These are phyloP conservation scores for Amanita subjunquillea DNA, from an alignment of 768 basidiomycete species.

Conservation along the genomic window DNA sequence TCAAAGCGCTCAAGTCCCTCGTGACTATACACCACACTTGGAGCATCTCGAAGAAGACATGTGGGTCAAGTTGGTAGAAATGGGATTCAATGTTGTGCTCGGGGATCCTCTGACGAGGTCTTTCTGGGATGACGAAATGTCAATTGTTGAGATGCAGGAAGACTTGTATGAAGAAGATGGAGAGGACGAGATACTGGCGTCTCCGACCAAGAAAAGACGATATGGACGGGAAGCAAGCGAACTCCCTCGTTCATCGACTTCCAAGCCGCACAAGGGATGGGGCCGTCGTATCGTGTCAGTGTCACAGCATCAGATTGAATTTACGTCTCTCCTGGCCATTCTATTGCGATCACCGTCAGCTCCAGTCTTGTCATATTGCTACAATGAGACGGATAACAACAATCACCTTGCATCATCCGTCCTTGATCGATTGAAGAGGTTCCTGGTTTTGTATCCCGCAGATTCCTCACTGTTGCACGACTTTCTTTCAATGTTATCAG, in stretches of 20 bases:
- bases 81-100: conserved; percentile 72
- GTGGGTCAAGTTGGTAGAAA: conserved; percentile 63
- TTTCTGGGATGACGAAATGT: conserved; percentile 21
- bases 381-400: conserved; percentile 2
- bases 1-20: conserved; percentile 64
- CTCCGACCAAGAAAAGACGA: conserved; percentile 28
- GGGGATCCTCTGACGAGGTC: conserved; percentile 36
- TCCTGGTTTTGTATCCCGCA: conserved; percentile 53
- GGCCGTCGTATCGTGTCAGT: conserved; percentile 18
- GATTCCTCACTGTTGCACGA: conserved; percentile 78
- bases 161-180: conserved; percentile 26
- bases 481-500: conserved; percentile 58
- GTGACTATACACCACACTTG: conserved; percentile 64
- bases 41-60: conserved; percentile 53
- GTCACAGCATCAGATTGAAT: conserved; percentile 60
- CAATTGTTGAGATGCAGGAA: conserved; percentile 19
- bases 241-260: conserved; percentile 12
- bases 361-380: conserved; percentile 36
- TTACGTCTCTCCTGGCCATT: conserved; percentile 50
- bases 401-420: conserved; percentile 38
- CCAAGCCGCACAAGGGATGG: conserved; percentile 11
- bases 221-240: conserved; percentile 13
- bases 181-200: conserved; percentile 16
- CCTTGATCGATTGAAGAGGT: conserved; percentile 37
- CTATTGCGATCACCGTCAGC: conserved; percentile 48